These are phyloP conservation scores for Epichloe coenophiala DNA, from an alignment of 2,329 filamentous ascomycete species.

Conservation along the genomic window DNA sequence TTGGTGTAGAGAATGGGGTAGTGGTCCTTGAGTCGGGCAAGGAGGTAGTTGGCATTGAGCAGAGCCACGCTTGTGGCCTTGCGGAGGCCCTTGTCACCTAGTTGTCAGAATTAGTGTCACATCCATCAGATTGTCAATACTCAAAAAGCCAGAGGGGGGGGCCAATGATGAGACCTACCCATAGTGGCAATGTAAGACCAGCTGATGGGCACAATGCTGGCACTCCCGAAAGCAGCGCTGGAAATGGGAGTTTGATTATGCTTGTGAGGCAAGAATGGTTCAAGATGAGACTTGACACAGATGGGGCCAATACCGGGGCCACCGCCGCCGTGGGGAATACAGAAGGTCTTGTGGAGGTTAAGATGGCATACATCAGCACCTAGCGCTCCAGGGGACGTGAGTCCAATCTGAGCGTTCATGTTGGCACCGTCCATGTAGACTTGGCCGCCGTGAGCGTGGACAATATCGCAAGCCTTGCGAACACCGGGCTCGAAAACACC, in stretches of 20 bases:
- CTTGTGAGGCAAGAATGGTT: slow-evolving; percentile 45
- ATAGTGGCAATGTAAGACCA: slow-evolving; percentile 95
- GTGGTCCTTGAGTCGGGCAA: slow-evolving; percentile 71
- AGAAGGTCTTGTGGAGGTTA: slow-evolving; percentile 98
- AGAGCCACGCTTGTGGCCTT: slow-evolving; percentile 85
- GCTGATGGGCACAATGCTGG: slow-evolving; percentile 84
- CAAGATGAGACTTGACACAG: slow-evolving; percentile 72
- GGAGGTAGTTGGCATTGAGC: slow-evolving; percentile 96
- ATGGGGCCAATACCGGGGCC: slow-evolving; percentile 91
- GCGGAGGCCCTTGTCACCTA: slow-evolving; percentile 50
- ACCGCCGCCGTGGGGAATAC: slow-evolving; percentile 90
- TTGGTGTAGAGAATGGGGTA: slow-evolving; percentile 94
- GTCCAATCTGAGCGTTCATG: slow-evolving; percentile 95
- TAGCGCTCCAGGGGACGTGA: slow-evolving; percentile 89
- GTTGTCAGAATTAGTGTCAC: not conserved
- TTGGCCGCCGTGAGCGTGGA: slow-evolving; percentile 78
- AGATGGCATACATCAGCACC: slow-evolving; percentile 94
- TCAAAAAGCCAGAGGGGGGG: not conserved
- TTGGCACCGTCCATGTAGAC: slow-evolving; percentile 99
- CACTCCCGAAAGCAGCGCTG: slow-evolving; percentile 75
- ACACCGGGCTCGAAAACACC: slow-evolving; percentile 88
- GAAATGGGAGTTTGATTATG: slow-evolving; percentile 47
- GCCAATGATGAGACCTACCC: slow-evolving; percentile 36
- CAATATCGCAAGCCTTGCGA: slow-evolving; percentile 71
- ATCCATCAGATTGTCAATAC: not conserved